A percentile compares a stretch with the other conserved stretches of the same genome.
These are phyloP conservation scores for Fusarium citri DNA, from an alignment of 2,329 filamentous ascomycete genomes.

Conservation along the genomic window DNA sequence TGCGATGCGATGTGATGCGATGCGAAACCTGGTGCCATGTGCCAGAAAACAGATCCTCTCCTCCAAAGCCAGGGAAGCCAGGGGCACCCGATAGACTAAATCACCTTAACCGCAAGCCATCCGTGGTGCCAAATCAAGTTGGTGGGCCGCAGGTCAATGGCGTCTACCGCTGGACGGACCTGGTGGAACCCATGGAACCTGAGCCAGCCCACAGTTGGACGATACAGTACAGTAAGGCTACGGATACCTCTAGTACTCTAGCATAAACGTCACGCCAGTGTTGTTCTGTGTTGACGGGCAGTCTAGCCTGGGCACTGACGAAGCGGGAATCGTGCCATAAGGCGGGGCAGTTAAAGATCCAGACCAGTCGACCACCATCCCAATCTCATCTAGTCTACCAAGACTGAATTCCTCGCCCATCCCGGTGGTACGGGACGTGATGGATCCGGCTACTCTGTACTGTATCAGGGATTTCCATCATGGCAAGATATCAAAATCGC, in stretches of 20 bases:
- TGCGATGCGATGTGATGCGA: constrained; percentile 27
- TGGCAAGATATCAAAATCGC: constrained; percentile 27
- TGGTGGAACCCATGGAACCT: constrained; percentile 28
- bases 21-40: constrained; percentile 39
- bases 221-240: too few relatives aligned
- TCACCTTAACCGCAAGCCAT: constrained; percentile 45
- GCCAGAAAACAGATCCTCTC: constrained; percentile 37
- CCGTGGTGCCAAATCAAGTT: constrained; percentile 45
- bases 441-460: too few relatives aligned
- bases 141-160: constrained; percentile 34
- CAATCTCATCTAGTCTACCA: constrained; percentile 36
- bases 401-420: constrained; percentile 39
- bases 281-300: constrained; percentile 28
- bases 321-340: constrained; percentile 46
- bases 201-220: not conserved
- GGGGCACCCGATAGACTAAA: constrained; percentile 37
- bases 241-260: constrained; percentile 5
- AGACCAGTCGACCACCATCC: constrained; percentile 41
- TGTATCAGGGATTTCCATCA: constrained; percentile 15
- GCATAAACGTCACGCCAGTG: constrained; percentile 44
- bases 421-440: constrained; percentile 44
- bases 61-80: constrained; percentile 32
- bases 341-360: constrained; percentile 45
- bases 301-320: constrained; percentile 29
- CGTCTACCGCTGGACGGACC: constrained; percentile 24